Evolutionary conservation across 192 early-diverging fungal genomes (phyloP), one percentile per base, ranked within the genome.

Genomic region (Coemansia guatemalensis): DNA sequence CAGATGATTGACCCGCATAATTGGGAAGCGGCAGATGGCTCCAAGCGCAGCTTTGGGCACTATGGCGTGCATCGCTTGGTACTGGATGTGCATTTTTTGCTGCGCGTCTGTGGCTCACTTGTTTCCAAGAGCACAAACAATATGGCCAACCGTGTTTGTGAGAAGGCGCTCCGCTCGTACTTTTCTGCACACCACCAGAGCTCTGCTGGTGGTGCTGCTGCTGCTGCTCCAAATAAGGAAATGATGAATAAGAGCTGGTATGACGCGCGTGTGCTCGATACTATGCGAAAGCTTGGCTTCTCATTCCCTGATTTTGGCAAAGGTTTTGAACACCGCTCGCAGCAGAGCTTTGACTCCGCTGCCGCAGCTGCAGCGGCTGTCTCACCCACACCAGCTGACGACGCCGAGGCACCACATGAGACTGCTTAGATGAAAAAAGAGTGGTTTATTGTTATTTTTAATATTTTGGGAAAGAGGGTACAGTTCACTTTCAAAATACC

Each of bases 141-240:
- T 11, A 71, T 84, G 74, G 82, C 82, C 4, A 80, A 84, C 48
- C 68, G 75, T 41, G 71, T 84, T 21, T 84, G 82, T 62, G 82
- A 84, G 47, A 80, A 81, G 60, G 82, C 74, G 0, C 69, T 84
- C 48, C 62, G 82, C 3, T 24, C 68, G 47, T 84, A 78, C 44
- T 78, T 84, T 63, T 48, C 69, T 5, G 59, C 60, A 1, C 62
- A 64, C 14, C 35, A 39, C 9, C 35, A 39, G 35, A 39, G 35
- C 35, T 39, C 35, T 39, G 35, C 35, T 39, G 35, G 35, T 30
- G n/a, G n/a, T n/a, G n/a, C n/a, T n/a, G n/a, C n/a, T n/a, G 3
- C 39, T 18, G 53, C 25, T 32, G 24, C 51, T 9, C 33, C 51
- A 14, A 39, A 26, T 18, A 60, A 58, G 32, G 69, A 74, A 68